A percentile compares a stretch with the other conserved stretches of the same genome.
These are phyloP conservation scores for Coemansia sp. DNA, from an alignment of 192 early-diverging fungal genomes.

Conservation along the genomic window DNA sequence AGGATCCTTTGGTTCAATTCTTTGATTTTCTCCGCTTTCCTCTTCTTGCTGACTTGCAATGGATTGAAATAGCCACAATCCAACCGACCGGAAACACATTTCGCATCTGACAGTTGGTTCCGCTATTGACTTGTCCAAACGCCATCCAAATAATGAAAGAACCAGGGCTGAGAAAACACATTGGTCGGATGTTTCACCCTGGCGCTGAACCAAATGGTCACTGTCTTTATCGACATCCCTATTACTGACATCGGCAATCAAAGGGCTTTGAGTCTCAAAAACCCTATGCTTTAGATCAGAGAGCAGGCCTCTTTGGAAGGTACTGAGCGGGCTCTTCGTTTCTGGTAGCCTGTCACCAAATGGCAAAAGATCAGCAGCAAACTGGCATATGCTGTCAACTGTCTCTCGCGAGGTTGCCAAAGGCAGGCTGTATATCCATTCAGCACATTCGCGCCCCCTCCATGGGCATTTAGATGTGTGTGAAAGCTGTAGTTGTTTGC, in stretches of 20 bases:
- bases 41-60: background rate
- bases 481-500: conserved; percentile 46
- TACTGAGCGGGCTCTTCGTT: conserved; percentile 33
- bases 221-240: background rate
- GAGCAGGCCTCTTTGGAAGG: conserved; percentile 38
- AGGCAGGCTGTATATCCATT: conserved; percentile 35
- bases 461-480: conserved; percentile 44
- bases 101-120: conserved; percentile 41
- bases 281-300: conserved; percentile 19
- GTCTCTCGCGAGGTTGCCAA: conserved; percentile 37
- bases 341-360: conserved; percentile 23
- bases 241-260: background rate
- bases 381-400: conserved; percentile 35
- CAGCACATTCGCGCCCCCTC: conserved; percentile 36
- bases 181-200: background rate
- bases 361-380: conserved; percentile 29
- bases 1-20: background rate
- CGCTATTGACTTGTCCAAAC: conserved; percentile 18
- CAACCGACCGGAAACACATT: conserved; percentile 43
- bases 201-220: background rate
- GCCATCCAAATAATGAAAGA: conserved; percentile 52
- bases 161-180: conserved; percentile 23
- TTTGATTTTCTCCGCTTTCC: background rate
- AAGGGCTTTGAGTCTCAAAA: background rate
- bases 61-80: conserved; percentile 44